phyloP scores from a whole-genome alignment of 495 filamentous ascomycete species.

The Aspergillus indologenus region DNA sequence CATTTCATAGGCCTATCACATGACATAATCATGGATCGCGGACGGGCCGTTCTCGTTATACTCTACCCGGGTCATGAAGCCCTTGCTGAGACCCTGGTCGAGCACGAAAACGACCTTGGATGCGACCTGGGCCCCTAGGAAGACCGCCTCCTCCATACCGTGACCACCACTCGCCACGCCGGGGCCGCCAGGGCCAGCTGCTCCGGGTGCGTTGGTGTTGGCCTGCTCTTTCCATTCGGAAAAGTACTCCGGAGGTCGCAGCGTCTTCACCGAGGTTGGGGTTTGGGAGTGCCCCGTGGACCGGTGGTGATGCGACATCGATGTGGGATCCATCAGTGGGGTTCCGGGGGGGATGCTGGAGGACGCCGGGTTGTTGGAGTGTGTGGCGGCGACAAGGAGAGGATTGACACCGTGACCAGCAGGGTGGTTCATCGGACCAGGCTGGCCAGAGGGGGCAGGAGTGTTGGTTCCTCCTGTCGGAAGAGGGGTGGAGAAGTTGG shows the following conservation, averaged over 20 bases:
- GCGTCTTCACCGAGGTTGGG: conserved; percentile 77
- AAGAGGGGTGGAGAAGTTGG: conserved; percentile 80
- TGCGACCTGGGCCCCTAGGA: conserved; percentile 76
- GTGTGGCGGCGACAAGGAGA: conserved; percentile 84
- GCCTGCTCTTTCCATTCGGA: conserved; percentile 89
- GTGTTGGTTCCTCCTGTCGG: conserved; percentile 93
- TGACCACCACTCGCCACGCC: conserved; percentile 29
- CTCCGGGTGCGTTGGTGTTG: conserved; percentile 37
- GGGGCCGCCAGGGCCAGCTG: conserved; percentile 23
- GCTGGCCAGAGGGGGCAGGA: conserved; percentile 61
- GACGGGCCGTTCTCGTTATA: conserved; percentile 76
- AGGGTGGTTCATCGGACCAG: conserved; percentile 41
- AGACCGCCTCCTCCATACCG: conserved; percentile 66
- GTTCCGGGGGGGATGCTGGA: conserved; percentile 33
- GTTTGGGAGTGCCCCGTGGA: conserved; percentile 84
- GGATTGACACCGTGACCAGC: conserved; percentile 74
- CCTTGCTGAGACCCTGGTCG: conserved; percentile 67
- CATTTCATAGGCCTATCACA: conserved; percentile 23
- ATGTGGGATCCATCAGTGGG: conserved; percentile 36
- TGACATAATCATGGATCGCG: conserved; percentile 58
- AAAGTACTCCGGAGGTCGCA: conserved; percentile 81
- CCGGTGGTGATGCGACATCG: conserved; percentile 45
- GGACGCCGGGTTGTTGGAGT: conserved; percentile 58
- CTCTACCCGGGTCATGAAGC: conserved; percentile 68
- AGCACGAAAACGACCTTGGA: conserved; percentile 71